Evolutionary conservation across 1,139 yeast species (phyloP).

Genomic region (Starmera stellimalicola): DNA sequence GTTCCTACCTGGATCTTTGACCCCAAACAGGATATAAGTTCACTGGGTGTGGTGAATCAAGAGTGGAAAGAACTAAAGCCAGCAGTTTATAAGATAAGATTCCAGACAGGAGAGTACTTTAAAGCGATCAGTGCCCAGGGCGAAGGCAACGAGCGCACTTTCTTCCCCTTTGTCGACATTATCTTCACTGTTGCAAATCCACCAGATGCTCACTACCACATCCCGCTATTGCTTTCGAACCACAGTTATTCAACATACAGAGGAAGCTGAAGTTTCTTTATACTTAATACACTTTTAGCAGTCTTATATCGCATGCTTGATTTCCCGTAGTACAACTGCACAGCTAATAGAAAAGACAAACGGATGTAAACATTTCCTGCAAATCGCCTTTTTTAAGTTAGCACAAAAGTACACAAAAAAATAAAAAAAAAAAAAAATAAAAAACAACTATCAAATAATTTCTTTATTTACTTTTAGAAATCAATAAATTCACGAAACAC

Average conservation of each 20-base stretch:
- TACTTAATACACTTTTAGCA: too few species aligned
- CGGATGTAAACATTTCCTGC: too few species aligned
- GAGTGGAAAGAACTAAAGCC: slow-evolving; percentile 38
- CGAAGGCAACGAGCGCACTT: slow-evolving; percentile 31
- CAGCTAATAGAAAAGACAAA: too few species aligned
- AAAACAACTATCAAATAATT: too few species aligned
- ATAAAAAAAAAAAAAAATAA: too few species aligned
- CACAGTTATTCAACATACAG: slow-evolving; percentile 85
- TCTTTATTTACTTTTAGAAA: too few species aligned
- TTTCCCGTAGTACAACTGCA: too few species aligned
- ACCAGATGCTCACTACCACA: slow-evolving; percentile 76
- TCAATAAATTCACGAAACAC: too few species aligned
- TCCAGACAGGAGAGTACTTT: slow-evolving; percentile 65
- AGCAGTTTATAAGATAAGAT: slow-evolving; percentile 67
- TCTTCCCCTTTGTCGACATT: slow-evolving; percentile 81
- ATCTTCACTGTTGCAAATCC: slow-evolving; percentile 54
- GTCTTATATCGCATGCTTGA: too few species aligned
- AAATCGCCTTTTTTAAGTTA: too few species aligned
- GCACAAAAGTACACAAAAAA: too few species aligned
- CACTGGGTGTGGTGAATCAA: slow-evolving; percentile 28
- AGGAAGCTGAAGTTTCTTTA: slow-evolving; percentile 34
- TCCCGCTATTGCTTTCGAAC: slow-evolving; percentile 73
- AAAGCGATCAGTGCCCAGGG: slow-evolving; percentile 20
- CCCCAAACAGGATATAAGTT: slow-evolving; percentile 23
- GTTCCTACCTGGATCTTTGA: slow-evolving; percentile 55